Evolutionary conservation across 768 basidiomycete species (phyloP).

Genomic region (Boletus sp.): DNA sequence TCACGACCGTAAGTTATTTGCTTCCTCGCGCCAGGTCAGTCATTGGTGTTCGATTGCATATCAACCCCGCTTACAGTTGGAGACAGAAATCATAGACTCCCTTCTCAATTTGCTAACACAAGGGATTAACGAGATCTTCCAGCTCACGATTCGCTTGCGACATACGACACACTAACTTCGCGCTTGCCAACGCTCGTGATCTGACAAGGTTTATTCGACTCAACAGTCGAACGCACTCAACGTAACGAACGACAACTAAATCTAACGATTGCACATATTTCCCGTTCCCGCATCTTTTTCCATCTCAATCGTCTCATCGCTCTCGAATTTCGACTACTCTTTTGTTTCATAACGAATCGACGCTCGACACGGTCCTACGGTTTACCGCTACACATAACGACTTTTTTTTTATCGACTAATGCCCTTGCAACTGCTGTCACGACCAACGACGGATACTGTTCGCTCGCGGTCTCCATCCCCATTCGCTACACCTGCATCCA

Average conservation of each 20-base stretch:
- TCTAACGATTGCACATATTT: constrained; percentile 22
- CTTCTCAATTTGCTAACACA: constrained; percentile 20
- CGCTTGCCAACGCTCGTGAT: constrained; percentile 14
- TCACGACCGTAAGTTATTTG: constrained; percentile 26
- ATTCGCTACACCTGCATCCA: constrained; percentile 26
- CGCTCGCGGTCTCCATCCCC: constrained; percentile 29
- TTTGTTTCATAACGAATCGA: constrained; percentile 27
- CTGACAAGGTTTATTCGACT: constrained; percentile 16
- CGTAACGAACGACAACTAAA: constrained; percentile 20
- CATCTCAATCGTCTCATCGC: constrained; percentile 5
- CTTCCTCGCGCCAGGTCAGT: constrained; percentile 24
- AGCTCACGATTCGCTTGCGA: constrained; percentile 25
- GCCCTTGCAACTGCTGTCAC: constrained; percentile 31
- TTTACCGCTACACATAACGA: constrained; percentile 25
- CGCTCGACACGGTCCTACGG: constrained; percentile 17
- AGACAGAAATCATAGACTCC: background rate
- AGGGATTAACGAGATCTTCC: constrained; percentile 20
- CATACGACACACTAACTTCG: constrained; percentile 13
- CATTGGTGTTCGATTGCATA: background rate
- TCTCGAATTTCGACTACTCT: constrained; percentile 12
- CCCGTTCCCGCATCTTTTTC: background rate
- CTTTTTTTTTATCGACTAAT: constrained; percentile 22
- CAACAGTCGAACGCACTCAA: constrained; percentile 14
- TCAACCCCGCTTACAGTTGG: background rate
- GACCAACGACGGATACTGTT: constrained; percentile 24